Evolutionary conservation across 2,329 filamentous ascomycete species (phyloP), one percentile per base, ranked within the genome.

Genomic region (Fusarium cyanostomum): DNA sequence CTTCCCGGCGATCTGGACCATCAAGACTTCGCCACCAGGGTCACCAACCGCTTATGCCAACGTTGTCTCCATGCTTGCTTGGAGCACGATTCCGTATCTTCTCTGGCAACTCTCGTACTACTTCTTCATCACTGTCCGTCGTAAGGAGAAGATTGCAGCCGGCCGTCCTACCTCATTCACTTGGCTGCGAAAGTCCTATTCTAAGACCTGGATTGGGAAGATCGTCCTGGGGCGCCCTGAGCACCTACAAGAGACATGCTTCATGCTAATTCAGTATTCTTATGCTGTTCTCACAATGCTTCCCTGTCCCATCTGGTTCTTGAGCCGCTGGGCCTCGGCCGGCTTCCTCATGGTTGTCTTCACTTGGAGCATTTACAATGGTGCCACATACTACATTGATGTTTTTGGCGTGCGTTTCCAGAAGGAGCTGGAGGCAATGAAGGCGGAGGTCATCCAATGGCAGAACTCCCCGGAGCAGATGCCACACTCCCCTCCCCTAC

Each of bases 331-430:
- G 84, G 89, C 92, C 0, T 95, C 91, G 35, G 87, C 89, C 3
- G 67, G 75, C 0, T 99, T 97, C 78, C 82, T 99, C 41, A 82
- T 89, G 52, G 79, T 86, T 3, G 88, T 99, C n/a, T 98, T 99
- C 73, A 83, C 87, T 38, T 97, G 94, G 93, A 96, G 92, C 69
- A 90, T 97, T 53, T 96, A 97, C 80, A 99, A 99, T 70, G 95
- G 95, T 28, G 92, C 95, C 15, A 98, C 94, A 1, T 99, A 91
- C 77, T 99, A 99, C 78, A 98, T 99, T 72, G 95, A 99, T 71
- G 92, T 98, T 2, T 99, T 98, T 74, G 95, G 96, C 51, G 96
- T 92, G 71, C 88, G 94, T 3, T 98, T 99, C 82, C 92, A 99
- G 81, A 97, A 94, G 73, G 95, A 99, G 76, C 83, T 99, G 11